A percentile compares a stretch with the other conserved stretches of the same genome.
Conservation (phyloP, 208 protist species). For the Trichomonas vaginalis region DNA sequence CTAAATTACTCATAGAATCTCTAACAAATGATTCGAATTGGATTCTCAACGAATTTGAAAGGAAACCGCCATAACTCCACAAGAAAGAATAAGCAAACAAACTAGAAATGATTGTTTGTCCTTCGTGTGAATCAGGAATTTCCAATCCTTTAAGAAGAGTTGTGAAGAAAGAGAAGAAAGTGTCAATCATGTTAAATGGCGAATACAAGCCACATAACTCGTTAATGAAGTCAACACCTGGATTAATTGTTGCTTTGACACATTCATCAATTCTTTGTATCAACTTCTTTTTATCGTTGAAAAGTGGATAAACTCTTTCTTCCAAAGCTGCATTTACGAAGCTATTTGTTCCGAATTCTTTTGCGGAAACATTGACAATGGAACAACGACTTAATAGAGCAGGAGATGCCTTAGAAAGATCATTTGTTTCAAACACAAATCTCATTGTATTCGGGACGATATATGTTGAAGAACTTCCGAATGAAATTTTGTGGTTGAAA, state of each 20-base stretch:
- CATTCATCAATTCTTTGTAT: background rate
- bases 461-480: conserved; percentile 76
- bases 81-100: conserved; percentile 63
- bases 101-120: background rate
- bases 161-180: background rate
- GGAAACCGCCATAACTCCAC: conserved; percentile 79
- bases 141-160: background rate
- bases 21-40: conserved; percentile 52
- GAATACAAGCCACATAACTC: background rate
- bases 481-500: conserved; percentile 87
- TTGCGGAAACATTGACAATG: conserved; percentile 81
- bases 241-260: background rate
- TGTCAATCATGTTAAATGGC: background rate
- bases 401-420: conserved; percentile 80
- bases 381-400: conserved; percentile 89
- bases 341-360: conserved; percentile 62
- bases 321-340: background rate
- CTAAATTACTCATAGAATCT: background rate
- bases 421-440: conserved; percentile 92
- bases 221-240: background rate
- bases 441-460: conserved; percentile 60
- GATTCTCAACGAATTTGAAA: conserved; percentile 58
- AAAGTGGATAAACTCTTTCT: background rate
- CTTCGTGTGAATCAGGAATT: background rate
- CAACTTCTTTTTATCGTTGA: background rate